Conservation (phyloP, 2,329 filamentous ascomycete species). For the Chrysosphaeria jannelii region DNA sequence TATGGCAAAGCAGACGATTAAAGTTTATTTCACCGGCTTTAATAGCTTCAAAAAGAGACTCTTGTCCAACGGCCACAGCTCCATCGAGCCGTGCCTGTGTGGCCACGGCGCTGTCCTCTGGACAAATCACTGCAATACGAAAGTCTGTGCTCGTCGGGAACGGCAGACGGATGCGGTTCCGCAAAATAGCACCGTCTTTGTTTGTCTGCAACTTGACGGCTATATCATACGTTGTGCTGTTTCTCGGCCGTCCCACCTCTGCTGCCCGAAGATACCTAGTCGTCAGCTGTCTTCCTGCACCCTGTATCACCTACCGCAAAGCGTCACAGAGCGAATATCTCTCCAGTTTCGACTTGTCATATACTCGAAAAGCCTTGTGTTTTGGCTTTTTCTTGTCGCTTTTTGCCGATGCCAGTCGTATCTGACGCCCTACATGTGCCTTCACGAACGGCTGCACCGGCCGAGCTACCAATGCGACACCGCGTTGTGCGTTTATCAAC, state of each 20-base stretch:
- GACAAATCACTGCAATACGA: constrained; percentile 69
- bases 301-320: constrained; percentile 37
- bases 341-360: constrained; percentile 32
- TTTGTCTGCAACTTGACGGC: constrained; percentile 54
- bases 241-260: constrained; percentile 59
- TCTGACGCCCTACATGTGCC: no score
- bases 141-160: constrained; percentile 72
- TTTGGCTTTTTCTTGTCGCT: constrained; percentile 23
- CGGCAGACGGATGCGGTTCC: constrained; percentile 65
- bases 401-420: constrained; percentile 17
- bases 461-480: constrained; percentile 9
- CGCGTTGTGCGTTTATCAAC: not conserved
- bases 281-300: no score
- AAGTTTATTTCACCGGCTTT: constrained; percentile 50
- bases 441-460: constrained; percentile 15
- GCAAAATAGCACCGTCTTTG: constrained; percentile 64
- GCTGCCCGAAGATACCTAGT: constrained; percentile 63
- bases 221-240: constrained; percentile 61
- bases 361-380: constrained; percentile 35
- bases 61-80: constrained; percentile 59
- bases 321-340: constrained; percentile 72
- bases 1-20: constrained; percentile 68
- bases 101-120: constrained; percentile 46
- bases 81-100: constrained; percentile 48
- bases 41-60: constrained; percentile 56